Evolutionary conservation across 306 rosid genomes (phyloP), one percentile per base, ranked within the genome.

Genomic region (Sindora glabra): DNA sequence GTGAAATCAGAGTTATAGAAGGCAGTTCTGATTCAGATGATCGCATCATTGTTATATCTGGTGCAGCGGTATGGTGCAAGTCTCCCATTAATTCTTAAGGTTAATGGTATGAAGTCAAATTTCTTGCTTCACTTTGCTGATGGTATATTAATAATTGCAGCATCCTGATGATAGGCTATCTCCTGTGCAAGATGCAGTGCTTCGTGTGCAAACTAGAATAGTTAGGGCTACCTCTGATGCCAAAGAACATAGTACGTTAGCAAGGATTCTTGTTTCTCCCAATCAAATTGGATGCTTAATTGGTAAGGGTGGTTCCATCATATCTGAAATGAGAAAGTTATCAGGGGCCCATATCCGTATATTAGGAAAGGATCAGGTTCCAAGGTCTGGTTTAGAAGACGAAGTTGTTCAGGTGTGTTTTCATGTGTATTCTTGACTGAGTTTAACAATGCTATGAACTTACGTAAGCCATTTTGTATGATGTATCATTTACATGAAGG

Each of bases 151-250:
- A 65, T 66, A 67, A 39, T 75, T 75, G 81, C 95, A 94, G 99
- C 89, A 82, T 68, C 99, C 95, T 54, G 95, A 89, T 17, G 99
- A 94, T 62, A 82, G 97, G 74, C 64, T 94, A 70, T 94, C 99
- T 29, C 75, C 84, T 34, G 95, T 89, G 68, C 99, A 94, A 89
- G 99, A 94, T 70, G 99, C 95, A 25, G 84, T 86, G 56, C 86
- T 94, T 58, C 95, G 87, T 17, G 94, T 94, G 67, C 95, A 86
- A 70, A 72, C 55, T 58, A 82, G 94, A 75, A 84, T 94, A 56
- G 81, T 72, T 50, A 81, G 79, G 83, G 89, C 94, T 57, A 40
- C 69, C 42, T 86, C 89, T 36, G 95, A 86, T 69, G 62, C 54
- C 66, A 82, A 80, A 79, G 97, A 86, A 34, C 89, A 82, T 40